Conservation (phyloP, 2,329 filamentous ascomycete genomes). For the Cercospora brassicicola region DNA sequence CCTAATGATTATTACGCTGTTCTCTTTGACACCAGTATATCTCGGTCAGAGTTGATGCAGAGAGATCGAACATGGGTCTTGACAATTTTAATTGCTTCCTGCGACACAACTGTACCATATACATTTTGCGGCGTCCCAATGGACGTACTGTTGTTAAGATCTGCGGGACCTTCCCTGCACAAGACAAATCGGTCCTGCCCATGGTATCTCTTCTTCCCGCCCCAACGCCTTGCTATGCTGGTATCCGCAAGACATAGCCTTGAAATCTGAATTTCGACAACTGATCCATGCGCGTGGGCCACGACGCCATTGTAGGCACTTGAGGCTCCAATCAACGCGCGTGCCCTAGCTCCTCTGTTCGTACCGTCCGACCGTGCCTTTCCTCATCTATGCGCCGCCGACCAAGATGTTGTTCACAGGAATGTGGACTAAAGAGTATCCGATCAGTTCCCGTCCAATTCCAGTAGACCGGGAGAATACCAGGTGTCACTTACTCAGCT, state of each 20-base stretch:
- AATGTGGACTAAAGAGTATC: slow-evolving; percentile 57
- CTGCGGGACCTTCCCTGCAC: not conserved
- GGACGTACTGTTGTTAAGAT: not conserved
- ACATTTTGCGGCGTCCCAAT: not conserved
- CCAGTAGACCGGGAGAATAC: not conserved
- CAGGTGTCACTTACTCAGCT: slow-evolving; percentile 56
- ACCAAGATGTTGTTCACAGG: slow-evolving; percentile 71
- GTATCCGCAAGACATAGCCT: not conserved
- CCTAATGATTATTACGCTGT: not conserved
- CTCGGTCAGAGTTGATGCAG: not conserved
- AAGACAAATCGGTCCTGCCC: not conserved
- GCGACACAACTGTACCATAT: not conserved
- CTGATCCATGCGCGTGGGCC: not conserved
- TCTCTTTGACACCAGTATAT: not conserved
- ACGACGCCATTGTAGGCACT: not conserved
- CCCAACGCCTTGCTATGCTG: slow-evolving; percentile 25
- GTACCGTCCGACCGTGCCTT: not conserved
- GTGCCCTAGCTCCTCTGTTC: not conserved
- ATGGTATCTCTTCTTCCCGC: slow-evolving; percentile 4
- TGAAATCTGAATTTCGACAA: not conserved
- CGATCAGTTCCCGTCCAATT: not conserved
- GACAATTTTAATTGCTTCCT: not conserved
- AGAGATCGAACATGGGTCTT: not conserved
- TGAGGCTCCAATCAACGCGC: not conserved
- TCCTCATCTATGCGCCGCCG: slow-evolving; percentile 58